Conservation (phyloP, 2,329 filamentous ascomycete genomes). For the Macrophomina tecta region DNA sequence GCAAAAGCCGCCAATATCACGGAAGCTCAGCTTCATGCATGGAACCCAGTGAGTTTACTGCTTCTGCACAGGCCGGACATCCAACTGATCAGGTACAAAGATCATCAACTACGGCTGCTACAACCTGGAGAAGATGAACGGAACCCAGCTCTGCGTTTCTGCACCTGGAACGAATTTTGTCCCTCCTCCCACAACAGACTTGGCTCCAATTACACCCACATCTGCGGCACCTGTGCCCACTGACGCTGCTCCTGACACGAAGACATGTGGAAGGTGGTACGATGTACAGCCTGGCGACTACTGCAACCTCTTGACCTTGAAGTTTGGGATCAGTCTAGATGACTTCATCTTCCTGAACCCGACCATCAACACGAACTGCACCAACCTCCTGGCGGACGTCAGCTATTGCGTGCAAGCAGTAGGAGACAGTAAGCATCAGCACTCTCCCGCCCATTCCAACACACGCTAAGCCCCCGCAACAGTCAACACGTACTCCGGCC, state of each 20-base stretch:
- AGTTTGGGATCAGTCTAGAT: conserved; percentile 38
- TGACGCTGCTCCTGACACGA: conserved; percentile 35
- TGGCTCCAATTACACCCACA: neutral
- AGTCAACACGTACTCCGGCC: conserved; percentile 31
- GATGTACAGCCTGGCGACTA: conserved; percentile 41
- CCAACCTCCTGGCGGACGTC: conserved; percentile 40
- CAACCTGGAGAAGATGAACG: neutral
- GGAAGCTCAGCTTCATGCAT: neutral
- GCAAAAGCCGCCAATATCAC: neutral
- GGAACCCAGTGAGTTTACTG: neutral
- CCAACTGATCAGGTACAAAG: neutral
- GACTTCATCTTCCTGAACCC: conserved; percentile 47
- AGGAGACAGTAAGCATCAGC: conserved; percentile 32
- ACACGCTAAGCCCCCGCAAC: no score
- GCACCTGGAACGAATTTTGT: neutral
- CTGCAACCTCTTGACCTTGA: conserved; percentile 41
- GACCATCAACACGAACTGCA: conserved; percentile 41
- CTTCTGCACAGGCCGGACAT: no score
- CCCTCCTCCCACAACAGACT: neutral
- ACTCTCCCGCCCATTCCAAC: no score
- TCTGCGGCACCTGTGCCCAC: conserved; percentile 30
- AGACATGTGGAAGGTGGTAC: conserved; percentile 41
- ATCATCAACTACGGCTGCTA: conserved; percentile 2
- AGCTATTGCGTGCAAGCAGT: conserved; percentile 45
- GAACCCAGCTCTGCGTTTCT: neutral